A percentile compares a stretch with the other conserved stretches of the same genome.
phyloP scores from a whole-genome alignment of 2,329 filamentous ascomycete species.

The Ophiostoma quercus region DNA sequence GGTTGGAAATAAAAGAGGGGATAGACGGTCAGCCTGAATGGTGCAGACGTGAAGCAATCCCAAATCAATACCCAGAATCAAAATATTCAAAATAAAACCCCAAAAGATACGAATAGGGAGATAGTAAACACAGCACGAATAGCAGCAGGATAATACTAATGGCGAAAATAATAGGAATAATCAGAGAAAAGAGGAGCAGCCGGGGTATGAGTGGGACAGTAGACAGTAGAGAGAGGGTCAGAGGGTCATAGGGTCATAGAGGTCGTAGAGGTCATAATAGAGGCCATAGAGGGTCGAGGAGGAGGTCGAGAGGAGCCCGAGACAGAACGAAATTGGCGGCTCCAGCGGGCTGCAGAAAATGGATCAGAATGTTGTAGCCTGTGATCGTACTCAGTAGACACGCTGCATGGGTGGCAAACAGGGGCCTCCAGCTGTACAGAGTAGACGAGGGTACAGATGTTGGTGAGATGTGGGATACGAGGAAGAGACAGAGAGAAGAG shows the following conservation, averaged over 20 bases:
- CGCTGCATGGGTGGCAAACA: not conserved
- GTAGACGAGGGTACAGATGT: not conserved
- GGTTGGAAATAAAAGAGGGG: constrained; percentile 11
- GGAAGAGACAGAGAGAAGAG: not conserved
- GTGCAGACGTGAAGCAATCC: not conserved
- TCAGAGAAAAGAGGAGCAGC: constrained; percentile 4
- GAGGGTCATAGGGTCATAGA: not conserved
- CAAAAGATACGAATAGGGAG: not conserved
- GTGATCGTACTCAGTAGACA: too few relatives aligned
- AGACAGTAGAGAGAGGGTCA: too few relatives aligned
- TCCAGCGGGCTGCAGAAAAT: not conserved
- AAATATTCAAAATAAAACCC: not conserved
- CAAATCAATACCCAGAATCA: too few relatives aligned
- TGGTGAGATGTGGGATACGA: not conserved
- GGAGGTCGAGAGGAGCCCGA: not conserved
- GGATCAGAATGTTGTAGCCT: not conserved
- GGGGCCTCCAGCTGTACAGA: not conserved
- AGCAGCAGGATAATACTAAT: not conserved
- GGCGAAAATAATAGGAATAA: not conserved
- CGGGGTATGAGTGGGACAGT: not conserved
- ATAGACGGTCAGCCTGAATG: not conserved
- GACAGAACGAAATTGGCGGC: constrained; percentile 1
- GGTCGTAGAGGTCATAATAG: not conserved
- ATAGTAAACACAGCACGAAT: constrained; percentile 3
- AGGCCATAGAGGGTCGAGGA: not conserved